A percentile compares a stretch with the other conserved stretches of the same genome.
Conservation (phyloP, 495 filamentous ascomycete genomes). For the Penicillium taxi region DNA sequence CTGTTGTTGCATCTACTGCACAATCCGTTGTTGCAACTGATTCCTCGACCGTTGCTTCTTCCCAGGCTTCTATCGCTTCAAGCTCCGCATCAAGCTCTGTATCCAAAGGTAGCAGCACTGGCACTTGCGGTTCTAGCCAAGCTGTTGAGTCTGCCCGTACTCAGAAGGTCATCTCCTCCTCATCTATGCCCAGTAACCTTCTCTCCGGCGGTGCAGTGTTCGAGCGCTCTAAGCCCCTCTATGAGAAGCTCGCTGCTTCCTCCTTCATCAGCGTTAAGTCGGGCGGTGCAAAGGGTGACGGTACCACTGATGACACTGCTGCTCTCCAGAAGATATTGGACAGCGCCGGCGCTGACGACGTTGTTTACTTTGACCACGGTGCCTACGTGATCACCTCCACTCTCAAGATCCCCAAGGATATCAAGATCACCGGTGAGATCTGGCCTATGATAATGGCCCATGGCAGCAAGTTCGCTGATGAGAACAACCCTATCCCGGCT, state of each 20-base stretch:
- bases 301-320: conserved; percentile 50
- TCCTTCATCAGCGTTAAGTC: conserved; percentile 64
- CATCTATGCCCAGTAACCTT: conserved; percentile 32
- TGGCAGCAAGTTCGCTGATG: conserved; percentile 62
- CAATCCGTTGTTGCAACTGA: conserved; percentile 1
- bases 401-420: conserved; percentile 60
- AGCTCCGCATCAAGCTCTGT: conserved; percentile 9
- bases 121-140: conserved; percentile 25
- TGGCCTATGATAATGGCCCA: conserved; percentile 85
- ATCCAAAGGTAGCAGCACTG: conserved; percentile 9
- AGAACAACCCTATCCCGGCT: conserved; percentile 52
- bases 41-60: neutral
- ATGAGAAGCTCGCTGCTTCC: conserved; percentile 41
- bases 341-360: conserved; percentile 46
- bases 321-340: conserved; percentile 67
- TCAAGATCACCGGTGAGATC: conserved; percentile 77
- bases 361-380: conserved; percentile 90
- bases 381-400: conserved; percentile 80
- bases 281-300: conserved; percentile 71
- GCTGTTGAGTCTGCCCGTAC: conserved; percentile 28
- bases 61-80: conserved; percentile 2
- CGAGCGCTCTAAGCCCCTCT: conserved; percentile 60
- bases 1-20: conserved; percentile 4
- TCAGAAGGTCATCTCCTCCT: conserved; percentile 29
- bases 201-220: conserved; percentile 48